Evolutionary conservation across 805 yeast genomes (phyloP), one percentile per base, ranked within the genome.

Genomic region (Ogataea wickerhamii): DNA sequence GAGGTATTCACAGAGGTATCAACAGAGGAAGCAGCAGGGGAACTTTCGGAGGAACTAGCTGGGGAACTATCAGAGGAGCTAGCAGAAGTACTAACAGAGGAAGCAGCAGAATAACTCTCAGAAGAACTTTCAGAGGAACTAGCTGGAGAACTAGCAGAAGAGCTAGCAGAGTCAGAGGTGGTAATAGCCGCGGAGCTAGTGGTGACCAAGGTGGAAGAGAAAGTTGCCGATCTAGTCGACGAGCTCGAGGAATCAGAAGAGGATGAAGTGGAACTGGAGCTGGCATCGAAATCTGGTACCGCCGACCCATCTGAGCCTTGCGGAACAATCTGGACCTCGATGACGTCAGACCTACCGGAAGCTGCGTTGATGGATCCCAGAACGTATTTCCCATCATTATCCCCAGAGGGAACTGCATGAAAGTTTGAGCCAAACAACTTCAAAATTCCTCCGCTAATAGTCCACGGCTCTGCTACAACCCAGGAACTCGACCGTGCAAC

Each of bases 381-480:
- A 12, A 45, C 45, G 18, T 38, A 49, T 22, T 29, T 20, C 5
- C 42, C 47, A 22, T 42, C 47, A 8, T 8, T 22, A 5, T 32
- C 28, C 16, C 50, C 53, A 20, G 41, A 30, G 4, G 51, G 48
- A 18, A 49, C 48, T 27, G 47, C 53, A 26, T 46, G 53, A 46
- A 47, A 49, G 32, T 45, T 40, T 5, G 38, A 41, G 13, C 30
- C 42, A 23, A 42, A 45, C 16, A 47, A 23, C 36, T 49, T 42
- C 29, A 47, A 26, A 7, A 17, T 31, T 3, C 53, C 52, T 28
- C 39, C 48, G 7, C 20, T 25, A 36, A 49, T 43, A 13, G 46
- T 32, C 33, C 34, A 49, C 6, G 48, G 48, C 30, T 12, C 30
- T 27, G 30, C 30, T 8, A 27, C n/a, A 7, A 8, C 30, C 7